A percentile compares a stretch with the other conserved stretches of the same genome.
Conservation (phyloP, 2,329 filamentous ascomycete species). For the Exserohilum rostratum region DNA sequence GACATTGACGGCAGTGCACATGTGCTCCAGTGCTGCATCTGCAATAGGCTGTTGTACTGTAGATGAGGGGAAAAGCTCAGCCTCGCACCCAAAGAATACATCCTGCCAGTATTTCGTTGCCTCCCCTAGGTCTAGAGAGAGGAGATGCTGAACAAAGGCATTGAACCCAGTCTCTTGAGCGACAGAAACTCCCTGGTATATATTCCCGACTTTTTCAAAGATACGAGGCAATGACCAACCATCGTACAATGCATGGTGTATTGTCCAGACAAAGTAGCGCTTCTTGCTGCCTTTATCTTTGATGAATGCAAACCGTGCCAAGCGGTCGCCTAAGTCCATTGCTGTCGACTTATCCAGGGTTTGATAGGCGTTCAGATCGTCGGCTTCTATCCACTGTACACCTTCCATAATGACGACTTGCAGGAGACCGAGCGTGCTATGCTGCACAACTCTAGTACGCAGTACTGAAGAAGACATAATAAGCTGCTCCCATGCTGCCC, state of each 20-base stretch:
- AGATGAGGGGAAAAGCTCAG: slow-evolving; percentile 4
- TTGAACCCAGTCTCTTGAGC: slow-evolving; percentile 4
- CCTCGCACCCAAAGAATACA: not conserved
- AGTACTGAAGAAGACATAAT: not conserved
- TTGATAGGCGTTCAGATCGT: slow-evolving; percentile 9
- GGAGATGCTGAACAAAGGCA: slow-evolving; percentile 26
- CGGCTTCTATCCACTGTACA: slow-evolving; percentile 8
- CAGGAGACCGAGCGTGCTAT: slow-evolving; percentile 2
- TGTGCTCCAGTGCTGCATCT: slow-evolving; percentile 2
- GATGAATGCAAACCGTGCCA: slow-evolving; percentile 20
- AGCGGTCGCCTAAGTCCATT: slow-evolving; percentile 10
- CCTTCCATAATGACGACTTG: slow-evolving; percentile 21
- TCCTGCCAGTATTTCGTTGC: not conserved
- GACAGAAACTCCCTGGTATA: slow-evolving; percentile 9
- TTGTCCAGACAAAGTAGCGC: slow-evolving; percentile 38
- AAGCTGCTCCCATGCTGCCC: slow-evolving; percentile 7
- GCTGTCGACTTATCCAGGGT: not conserved
- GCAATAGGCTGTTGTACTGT: slow-evolving; percentile 13
- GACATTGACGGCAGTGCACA: not conserved
- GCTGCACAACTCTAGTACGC: slow-evolving; percentile 9
- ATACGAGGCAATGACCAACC: slow-evolving; percentile 20
- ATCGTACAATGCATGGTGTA: slow-evolving; percentile 49
- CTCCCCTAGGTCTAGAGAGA: not conserved
- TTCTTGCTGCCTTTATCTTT: not conserved
- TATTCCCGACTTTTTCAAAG: slow-evolving; percentile 3